A percentile compares a stretch with the other conserved stretches of the same genome.
Evolutionary conservation across 169 alveolate genomes (phyloP).

Genomic region (Amoebophrya sp.): DNA sequence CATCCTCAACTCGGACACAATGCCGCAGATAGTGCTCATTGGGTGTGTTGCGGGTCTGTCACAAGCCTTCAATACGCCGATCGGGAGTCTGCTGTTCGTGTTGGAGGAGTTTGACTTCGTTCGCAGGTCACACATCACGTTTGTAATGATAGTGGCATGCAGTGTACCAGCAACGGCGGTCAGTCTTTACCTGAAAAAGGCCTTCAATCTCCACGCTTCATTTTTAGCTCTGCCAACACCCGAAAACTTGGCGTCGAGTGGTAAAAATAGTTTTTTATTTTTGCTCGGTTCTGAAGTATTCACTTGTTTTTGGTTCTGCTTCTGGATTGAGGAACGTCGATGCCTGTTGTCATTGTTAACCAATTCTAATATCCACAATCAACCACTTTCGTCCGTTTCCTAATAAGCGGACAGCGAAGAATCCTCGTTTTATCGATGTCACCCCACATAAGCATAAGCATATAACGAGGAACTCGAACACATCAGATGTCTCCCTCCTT

Average conservation of each 20-base stretch:
- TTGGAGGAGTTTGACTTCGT: conserved; percentile 1
- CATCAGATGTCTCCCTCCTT: neutral
- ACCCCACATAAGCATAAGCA: no score
- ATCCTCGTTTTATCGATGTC: no score
- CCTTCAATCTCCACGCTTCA: neutral
- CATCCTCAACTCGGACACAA: conserved; percentile 1
- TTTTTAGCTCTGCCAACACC: neutral
- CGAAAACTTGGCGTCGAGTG: neutral
- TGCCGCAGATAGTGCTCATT: neutral
- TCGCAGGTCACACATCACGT: neutral
- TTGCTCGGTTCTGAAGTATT: no score
- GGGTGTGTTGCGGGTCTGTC: neutral
- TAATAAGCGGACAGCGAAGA: no score
- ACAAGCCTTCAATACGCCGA: conserved; percentile 18
- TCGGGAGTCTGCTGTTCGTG: conserved; percentile 5
- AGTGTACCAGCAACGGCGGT: neutral
- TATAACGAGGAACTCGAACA: no score
- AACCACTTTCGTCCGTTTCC: no score
- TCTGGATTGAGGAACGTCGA: no score
- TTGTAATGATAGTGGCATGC: neutral
- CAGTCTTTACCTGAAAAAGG: neutral
- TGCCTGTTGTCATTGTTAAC: no score
- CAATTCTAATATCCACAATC: no score
- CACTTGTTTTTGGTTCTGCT: no score
- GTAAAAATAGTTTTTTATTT: no score